Evolutionary conservation across 176 grass and related monocot genomes (phyloP).

Genomic region (Tillandsia fasciculata): DNA sequence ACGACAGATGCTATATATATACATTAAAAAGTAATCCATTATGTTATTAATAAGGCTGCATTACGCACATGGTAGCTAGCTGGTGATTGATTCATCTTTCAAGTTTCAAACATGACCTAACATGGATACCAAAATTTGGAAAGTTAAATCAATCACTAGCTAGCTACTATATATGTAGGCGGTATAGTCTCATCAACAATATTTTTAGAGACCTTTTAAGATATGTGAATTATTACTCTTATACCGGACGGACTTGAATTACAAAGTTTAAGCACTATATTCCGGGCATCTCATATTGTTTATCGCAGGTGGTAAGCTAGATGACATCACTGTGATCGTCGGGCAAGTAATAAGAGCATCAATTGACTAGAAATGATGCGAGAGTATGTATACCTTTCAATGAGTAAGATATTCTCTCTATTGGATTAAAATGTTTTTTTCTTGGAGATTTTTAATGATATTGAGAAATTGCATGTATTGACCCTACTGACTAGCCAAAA

Average conservation of each 20-base stretch:
- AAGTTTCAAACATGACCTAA: no score
- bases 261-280: neutral
- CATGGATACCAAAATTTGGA: no score
- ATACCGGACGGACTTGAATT: neutral
- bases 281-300: conserved; percentile 7
- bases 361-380: neutral
- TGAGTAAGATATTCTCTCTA: no score
- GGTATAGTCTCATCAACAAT: no score
- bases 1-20: neutral
- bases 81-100: neutral
- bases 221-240: neutral
- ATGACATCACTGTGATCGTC: conserved; percentile 83
- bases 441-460: no score
- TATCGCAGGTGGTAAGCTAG: conserved; percentile 76
- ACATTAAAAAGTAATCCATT: neutral
- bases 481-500: no score
- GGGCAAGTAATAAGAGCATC: conserved; percentile 33
- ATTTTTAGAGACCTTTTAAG: no score
- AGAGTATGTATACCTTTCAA: no score
- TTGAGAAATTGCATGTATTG: no score
- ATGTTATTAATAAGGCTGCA: neutral
- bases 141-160: no score
- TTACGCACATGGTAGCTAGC: neutral
- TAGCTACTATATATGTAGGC: no score
- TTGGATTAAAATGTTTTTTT: no score